These are phyloP conservation scores for Aurinia saxatilis DNA, from an alignment of 345 rosid genomes.

Conservation along the genomic window DNA sequence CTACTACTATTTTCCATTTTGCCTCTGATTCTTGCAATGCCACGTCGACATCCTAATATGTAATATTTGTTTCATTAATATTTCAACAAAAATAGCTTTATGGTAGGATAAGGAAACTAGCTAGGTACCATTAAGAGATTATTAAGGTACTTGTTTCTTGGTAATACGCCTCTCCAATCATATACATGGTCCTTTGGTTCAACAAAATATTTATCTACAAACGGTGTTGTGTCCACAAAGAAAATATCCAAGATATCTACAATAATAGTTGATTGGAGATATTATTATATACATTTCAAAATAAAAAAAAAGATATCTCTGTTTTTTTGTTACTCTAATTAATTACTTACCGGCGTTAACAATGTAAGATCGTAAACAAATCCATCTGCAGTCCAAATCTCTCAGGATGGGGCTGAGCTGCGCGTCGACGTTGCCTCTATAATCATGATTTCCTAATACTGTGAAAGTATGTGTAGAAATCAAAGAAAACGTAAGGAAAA, in stretches of 20 bases:
- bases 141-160: slow-evolving; percentile 41
- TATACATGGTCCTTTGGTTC: slow-evolving; percentile 41
- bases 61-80: no score
- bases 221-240: slow-evolving; percentile 67
- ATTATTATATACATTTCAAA: not conserved
- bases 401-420: slow-evolving; percentile 41
- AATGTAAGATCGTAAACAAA: slow-evolving; percentile 44
- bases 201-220: slow-evolving; percentile 46
- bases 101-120: not conserved
- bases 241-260: slow-evolving; percentile 48
- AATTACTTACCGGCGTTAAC: slow-evolving; percentile 36
- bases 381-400: slow-evolving; percentile 41
- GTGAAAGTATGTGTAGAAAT: no score
- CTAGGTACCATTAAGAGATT: slow-evolving; percentile 41
- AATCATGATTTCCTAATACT: slow-evolving; percentile 66
- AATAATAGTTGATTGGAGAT: not conserved
- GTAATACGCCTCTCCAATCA: slow-evolving; percentile 56
- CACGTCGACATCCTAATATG: no score
- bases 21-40: slow-evolving; percentile 41
- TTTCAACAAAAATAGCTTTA: not conserved
- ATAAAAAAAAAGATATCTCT: no score
- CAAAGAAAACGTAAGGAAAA: no score
- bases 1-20: slow-evolving; percentile 64
- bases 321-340: no score
- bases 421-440: slow-evolving; percentile 48